These are phyloP conservation scores for Metschnikowia continentalis DNA, from an alignment of 805 yeast genomes.

Conservation along the genomic window DNA sequence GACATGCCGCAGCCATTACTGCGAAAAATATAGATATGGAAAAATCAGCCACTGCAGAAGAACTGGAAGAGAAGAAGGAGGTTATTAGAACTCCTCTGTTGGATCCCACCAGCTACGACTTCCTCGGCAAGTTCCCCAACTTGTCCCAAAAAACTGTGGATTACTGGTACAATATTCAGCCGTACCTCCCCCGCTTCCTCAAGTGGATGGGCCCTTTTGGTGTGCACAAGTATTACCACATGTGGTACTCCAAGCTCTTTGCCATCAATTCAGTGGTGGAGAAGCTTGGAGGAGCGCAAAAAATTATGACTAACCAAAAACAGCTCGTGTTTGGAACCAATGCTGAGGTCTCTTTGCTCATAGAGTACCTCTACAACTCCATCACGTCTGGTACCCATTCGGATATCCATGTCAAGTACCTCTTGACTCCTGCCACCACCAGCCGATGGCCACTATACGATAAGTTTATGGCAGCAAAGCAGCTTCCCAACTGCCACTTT, in stretches of 20 bases:
- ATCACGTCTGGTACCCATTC: conserved; percentile 36
- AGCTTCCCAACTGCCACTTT: conserved; percentile 35
- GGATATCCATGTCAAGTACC: conserved; percentile 42
- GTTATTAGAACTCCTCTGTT: conserved; percentile 11
- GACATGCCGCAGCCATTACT: conserved; percentile 57
- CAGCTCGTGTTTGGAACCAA: conserved; percentile 38
- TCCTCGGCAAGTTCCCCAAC: conserved; percentile 46
- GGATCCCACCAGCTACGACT: conserved; percentile 42
- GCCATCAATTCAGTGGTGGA: conserved; percentile 35
- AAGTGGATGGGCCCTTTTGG: conserved; percentile 44
- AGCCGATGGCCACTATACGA: conserved; percentile 67
- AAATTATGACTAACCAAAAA: conserved; percentile 21
- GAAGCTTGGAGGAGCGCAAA: conserved; percentile 26
- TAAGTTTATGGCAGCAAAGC: conserved; percentile 30
- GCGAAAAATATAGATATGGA: not conserved
- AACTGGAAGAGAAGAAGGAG: too few species aligned
- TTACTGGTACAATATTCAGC: conserved; percentile 39
- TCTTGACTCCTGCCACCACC: conserved; percentile 54
- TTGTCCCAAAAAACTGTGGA: conserved; percentile 26
- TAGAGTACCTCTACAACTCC: conserved; percentile 41
- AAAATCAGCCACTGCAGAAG: not conserved
- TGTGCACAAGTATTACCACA: conserved; percentile 29
- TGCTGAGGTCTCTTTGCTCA: conserved; percentile 30
- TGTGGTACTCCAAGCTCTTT: conserved; percentile 40
- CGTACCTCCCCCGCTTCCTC: conserved; percentile 46